Evolutionary conservation across 192 early-diverging fungal genomes (phyloP), one percentile per base, ranked within the genome.

Genomic region (Coemansia asiatica): DNA sequence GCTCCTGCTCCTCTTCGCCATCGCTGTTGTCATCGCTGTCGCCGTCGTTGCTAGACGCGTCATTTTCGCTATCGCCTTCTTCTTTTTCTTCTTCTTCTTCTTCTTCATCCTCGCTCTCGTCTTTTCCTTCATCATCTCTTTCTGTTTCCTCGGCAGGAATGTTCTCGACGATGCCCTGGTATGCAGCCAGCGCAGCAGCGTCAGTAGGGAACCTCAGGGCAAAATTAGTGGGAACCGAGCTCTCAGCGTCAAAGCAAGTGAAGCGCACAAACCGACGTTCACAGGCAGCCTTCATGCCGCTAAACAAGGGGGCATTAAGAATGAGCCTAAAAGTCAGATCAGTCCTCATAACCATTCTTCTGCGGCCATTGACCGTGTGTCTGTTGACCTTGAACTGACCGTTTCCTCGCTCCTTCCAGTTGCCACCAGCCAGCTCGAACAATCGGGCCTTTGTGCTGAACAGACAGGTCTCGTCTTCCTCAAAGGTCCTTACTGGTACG

Each of bases 381-480:
- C 40, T 56, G 28, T 82, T 81, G 53, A 84, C 51, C 49, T 79
- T 78, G 66, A 84, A 68, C 49, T 70, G 66, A 9, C 83, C 83
- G 25, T 48, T 56, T 18, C 83, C 83, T 9, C 83, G 72, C 51
- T 84, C 83, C 58, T 70, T 75, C 83, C 83, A 84, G 35, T 56
- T 40, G 27, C 51, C 60, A 15, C 7, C 53, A 10, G 53, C 63
- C 18, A 84, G 60, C 54, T 74, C 83, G 47, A 68, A 84, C 51
- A 84, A 72, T 31, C 82, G 82, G 48, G 67, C 72, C 61, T 76
- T 81, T 16, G 79, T 69, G 10, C 68, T 22, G 36, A 66, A 79
- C 21, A 77, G 12, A 23, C 74, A 81, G 8, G 64, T 75, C 38
- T 84, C 83, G 59, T 82, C 75, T 44, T 84, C 83, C 65, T 84